These are phyloP conservation scores for Helotiales sp. DNA, from an alignment of 2,329 filamentous ascomycete genomes.

Conservation along the genomic window DNA sequence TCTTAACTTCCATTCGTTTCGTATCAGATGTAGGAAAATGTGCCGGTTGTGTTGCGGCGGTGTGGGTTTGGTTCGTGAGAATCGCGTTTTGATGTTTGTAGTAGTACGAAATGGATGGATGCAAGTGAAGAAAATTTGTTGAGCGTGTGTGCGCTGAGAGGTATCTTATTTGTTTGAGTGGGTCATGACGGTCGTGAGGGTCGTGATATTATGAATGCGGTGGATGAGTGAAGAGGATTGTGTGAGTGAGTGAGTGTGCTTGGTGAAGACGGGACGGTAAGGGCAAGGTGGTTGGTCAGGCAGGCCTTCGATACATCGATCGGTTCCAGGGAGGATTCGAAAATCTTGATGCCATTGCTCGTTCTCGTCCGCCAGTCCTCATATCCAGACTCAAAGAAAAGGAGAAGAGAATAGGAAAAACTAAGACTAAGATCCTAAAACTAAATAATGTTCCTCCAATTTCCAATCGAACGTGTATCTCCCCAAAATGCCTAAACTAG, in stretches of 20 bases:
- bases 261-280: background rate
- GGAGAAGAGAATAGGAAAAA: background rate
- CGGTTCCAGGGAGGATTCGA: constrained; percentile 7
- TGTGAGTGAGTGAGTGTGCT: background rate
- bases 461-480: background rate
- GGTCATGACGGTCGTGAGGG: constrained; percentile 10
- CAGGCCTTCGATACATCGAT: constrained; percentile 7
- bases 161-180: background rate
- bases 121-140: background rate
- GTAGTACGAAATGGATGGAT: background rate
- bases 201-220: constrained; percentile 7
- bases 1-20: background rate
- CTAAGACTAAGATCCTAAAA: constrained; percentile 12
- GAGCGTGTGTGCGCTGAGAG: constrained; percentile 4
- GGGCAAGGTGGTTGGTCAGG: background rate
- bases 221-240: background rate
- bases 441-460: constrained; percentile 15
- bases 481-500: constrained; percentile 5
- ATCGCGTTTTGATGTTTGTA: constrained; percentile 13
- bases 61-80: constrained; percentile 24
- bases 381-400: constrained; percentile 2
- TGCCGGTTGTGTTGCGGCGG: background rate
- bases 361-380: background rate
- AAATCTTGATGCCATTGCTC: constrained; percentile 9
- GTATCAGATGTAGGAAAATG: background rate